Base-by-base conservation (phyloP, 305 asterid species). In the Plantago coronopus region DNA sequence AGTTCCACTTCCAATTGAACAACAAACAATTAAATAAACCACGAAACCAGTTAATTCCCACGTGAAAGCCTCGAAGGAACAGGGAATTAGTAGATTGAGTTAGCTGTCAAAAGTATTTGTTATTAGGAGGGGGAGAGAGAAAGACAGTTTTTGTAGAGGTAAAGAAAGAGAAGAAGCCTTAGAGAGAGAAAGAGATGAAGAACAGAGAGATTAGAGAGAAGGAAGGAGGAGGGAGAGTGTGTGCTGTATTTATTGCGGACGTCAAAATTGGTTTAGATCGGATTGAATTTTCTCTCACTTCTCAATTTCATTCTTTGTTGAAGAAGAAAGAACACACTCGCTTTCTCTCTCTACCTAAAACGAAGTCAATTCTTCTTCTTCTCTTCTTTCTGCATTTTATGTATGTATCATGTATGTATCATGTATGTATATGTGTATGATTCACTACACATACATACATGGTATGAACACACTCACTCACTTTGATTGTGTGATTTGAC, bases 301-400 rank as follows among this genome's bases (percentile, higher is more conserved):
- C 58, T 45, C 61, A 15, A n/a, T 31, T 29, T n/a, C 58, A 53
- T 53, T 55, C 60, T 54, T 68, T 31, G n/a, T 3, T 34, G 3
- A 8, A 34, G n/a, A n/a, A n/a, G n/a, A n/a, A n/a, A n/a, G n/a
- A n/a, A n/a, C n/a, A 34, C 12, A 7, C 42, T 44, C 19, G 55
- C 71, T 37, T 57, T 57, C 60, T 47, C 47, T 53, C 64, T 54
- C 76, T 66, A 12, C 27, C 15, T 18, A n/a, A 43, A 72, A 55
- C 64, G 70, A 82, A 75, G 83, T 83, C 86, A 78, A 74, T 59
- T 65, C 80, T 68, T 68, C 73, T 70, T 48, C 65, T 63, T 47
- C 27, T 29, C 62, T 57, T 45, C 47, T 13, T 40, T 34, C 23
- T 63, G n/a, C 47, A 20, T 11, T 47, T 1, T 16, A 48, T 57